Evolutionary conservation across 2,329 filamentous ascomycete genomes (phyloP), one percentile per base, ranked within the genome.

Genomic region (Phaeoacremonium minimum): DNA sequence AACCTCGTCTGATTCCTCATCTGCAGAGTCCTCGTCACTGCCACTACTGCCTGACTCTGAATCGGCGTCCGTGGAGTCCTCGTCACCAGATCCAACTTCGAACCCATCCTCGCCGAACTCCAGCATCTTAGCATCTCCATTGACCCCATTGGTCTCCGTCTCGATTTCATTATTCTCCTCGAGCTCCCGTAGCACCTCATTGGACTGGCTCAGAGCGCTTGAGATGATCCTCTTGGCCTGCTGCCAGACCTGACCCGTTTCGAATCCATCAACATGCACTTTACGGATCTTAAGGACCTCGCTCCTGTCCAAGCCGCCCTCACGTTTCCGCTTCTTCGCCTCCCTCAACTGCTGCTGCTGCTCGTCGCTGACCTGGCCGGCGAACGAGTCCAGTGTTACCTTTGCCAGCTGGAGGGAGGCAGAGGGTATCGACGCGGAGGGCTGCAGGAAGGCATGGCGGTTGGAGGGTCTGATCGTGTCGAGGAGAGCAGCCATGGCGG

Each of bases 201-300:
- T 61, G 0, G 73, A 71, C 45, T 75, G 69, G 29, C 64, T 58
- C 31, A 79, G 48, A 9, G 75, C 63, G 32, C 71, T 70, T 11
- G 60, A 74, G 39, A 97, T 81, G 15, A 97, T 87, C 50, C 86
- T 80, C 53, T 82, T 83, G 7, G 88, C 85, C 65, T 98, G 93
- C 60, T 96, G 87, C 86, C 91, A 98, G 30, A 98, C 82, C 61
- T 97, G 91, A 15, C 83, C 79, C 9, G 86, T 83, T 50, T 85
- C 86, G 49, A 97, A 95, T 0, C 91, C 93, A 39, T 95, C 80
- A 6, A 88, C 70, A 56, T 96, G 86, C 13, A 98, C 69, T 60
- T 86, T 89, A 50, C 85, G 83, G 51, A 95, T 68, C 51, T 88
- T 88, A 45, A 96, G 55, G 2, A 85, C 66, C 46, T 76, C 63